phyloP scores from a whole-genome alignment of 441 rosid species.

The Pelargonium fulgidum region DNA sequence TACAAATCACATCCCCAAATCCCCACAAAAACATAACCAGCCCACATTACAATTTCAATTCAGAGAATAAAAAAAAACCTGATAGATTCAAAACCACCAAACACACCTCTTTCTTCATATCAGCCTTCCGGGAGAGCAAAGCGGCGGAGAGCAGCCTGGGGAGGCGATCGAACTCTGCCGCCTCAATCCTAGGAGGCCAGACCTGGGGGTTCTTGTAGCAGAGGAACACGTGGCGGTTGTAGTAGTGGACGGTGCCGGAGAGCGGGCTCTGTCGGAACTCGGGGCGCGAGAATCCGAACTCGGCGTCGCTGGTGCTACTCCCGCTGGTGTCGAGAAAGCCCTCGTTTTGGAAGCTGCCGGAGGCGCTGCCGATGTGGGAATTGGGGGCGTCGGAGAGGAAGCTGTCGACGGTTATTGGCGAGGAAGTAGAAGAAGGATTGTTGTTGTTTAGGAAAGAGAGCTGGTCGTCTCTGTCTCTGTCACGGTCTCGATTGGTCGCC shows the following conservation, averaged over 20 bases:
- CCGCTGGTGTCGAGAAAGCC: slow-evolving; percentile 37
- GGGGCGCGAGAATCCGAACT: slow-evolving; percentile 73
- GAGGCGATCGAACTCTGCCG: slow-evolving; percentile 99
- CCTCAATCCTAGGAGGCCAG: slow-evolving; percentile 93
- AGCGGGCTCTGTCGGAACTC: slow-evolving; percentile 64
- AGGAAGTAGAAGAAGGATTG: slow-evolving; percentile 51
- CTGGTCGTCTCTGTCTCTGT: slow-evolving; percentile 56
- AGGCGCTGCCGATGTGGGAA: slow-evolving; percentile 54
- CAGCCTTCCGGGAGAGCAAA: slow-evolving; percentile 53
- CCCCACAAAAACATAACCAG: slow-evolving; percentile 6
- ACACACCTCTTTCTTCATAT: slow-evolving; percentile 67
- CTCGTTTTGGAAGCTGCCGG: slow-evolving; percentile 81
- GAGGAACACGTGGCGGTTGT: slow-evolving; percentile 79
- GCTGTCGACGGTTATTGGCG: slow-evolving; percentile 54
- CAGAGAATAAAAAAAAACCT: background rate
- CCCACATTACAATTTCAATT: slow-evolving; percentile 16
- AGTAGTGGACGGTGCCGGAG: slow-evolving; percentile 71
- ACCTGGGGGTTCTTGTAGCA: slow-evolving; percentile 93
- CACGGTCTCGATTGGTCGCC: slow-evolving; percentile 34
- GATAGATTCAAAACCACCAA: slow-evolving; percentile 3
- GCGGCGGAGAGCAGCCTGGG: slow-evolving; percentile 95
- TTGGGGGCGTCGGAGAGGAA: slow-evolving; percentile 46
- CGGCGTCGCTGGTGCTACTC: slow-evolving; percentile 38
- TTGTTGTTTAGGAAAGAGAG: slow-evolving; percentile 32
- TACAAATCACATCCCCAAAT: slow-evolving; percentile 3